These are phyloP conservation scores for Tetraselmis striata DNA, from an alignment of 139 green algal genomes.

Conservation along the genomic window DNA sequence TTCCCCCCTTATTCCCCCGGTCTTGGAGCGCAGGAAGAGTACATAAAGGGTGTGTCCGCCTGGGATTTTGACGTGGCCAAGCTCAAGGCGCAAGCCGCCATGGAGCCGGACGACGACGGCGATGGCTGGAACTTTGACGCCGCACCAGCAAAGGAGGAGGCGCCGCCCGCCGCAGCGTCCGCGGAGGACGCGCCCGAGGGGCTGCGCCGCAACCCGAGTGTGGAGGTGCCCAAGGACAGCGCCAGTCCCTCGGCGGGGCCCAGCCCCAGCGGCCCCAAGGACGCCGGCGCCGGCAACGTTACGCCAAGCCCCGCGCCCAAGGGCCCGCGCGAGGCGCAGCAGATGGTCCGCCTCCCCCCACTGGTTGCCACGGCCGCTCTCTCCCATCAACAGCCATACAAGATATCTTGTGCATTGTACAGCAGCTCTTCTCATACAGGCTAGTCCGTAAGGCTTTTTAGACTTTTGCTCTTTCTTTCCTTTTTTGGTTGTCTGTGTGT, in stretches of 20 bases:
- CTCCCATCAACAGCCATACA: too few species aligned
- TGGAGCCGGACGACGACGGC: constrained; percentile 24
- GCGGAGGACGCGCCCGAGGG: neutral
- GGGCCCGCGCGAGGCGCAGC: neutral
- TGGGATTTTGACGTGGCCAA: constrained; percentile 93
- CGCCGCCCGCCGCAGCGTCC: too few species aligned
- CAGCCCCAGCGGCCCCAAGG: neutral
- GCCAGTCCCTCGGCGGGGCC: neutral
- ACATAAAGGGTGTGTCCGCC: constrained; percentile 71
- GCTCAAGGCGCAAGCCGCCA: constrained; percentile 73
- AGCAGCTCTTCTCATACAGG: too few species aligned
- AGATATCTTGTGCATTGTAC: too few species aligned
- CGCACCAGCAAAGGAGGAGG: too few species aligned
- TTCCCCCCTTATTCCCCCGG: too few species aligned
- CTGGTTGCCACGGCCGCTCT: too few species aligned
- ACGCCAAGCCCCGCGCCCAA: neutral
- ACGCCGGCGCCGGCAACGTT: neutral
- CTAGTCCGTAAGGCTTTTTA: too few species aligned
- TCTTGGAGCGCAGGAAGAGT: constrained; percentile 80
- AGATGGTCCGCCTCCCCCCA: too few species aligned
- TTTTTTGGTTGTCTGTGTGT: too few species aligned
- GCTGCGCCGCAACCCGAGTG: neutral
- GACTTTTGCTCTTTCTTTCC: too few species aligned
- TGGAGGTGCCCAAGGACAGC: neutral
- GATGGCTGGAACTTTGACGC: neutral